phyloP scores from a whole-genome alignment of 371 early-diverging fungal genomes.

The Rhizopus sp. region DNA sequence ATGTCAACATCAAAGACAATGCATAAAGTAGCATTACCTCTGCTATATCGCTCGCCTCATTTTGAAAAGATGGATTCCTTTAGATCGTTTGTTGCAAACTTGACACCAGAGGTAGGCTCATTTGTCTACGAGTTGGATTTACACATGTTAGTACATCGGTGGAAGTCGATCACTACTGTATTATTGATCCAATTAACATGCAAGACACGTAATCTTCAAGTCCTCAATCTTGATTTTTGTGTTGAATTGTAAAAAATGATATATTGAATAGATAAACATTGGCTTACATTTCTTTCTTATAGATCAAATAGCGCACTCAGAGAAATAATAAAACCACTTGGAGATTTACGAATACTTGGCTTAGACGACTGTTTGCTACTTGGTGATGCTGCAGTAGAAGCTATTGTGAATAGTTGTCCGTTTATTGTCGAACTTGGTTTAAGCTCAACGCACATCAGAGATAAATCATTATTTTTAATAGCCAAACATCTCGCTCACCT shows the following conservation, averaged over 20 bases:
- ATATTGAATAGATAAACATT: neutral
- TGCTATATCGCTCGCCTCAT: slow-evolving; percentile 21
- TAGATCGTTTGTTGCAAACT: slow-evolving; percentile 12
- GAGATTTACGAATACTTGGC: slow-evolving; percentile 16
- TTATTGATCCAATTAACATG: slow-evolving; percentile 4
- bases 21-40: slow-evolving; percentile 3
- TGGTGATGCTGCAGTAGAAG: slow-evolving; percentile 13
- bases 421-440: slow-evolving; percentile 18
- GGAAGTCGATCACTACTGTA: slow-evolving; percentile 8
- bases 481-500: slow-evolving; percentile 9
- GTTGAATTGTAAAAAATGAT: slow-evolving; percentile 9
- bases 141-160: slow-evolving; percentile 25
- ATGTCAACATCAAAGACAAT: slow-evolving; percentile 8
- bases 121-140: slow-evolving; percentile 17
- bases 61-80: slow-evolving; percentile 8
- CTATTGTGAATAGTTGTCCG: slow-evolving; percentile 6
- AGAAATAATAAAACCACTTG: slow-evolving; percentile 8
- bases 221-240: slow-evolving; percentile 23
- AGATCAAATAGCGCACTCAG: slow-evolving; percentile 19
- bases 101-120: slow-evolving; percentile 5
- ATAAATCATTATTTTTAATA: slow-evolving; percentile 9
- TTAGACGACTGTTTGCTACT: slow-evolving; percentile 18
- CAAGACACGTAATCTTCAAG: slow-evolving; percentile 19
- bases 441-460: slow-evolving; percentile 19
- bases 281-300: neutral